A percentile compares a stretch with the other conserved stretches of the same genome.
Conservation (phyloP, 2,329 filamentous ascomycete genomes). For the Epichloe hybrida region DNA sequence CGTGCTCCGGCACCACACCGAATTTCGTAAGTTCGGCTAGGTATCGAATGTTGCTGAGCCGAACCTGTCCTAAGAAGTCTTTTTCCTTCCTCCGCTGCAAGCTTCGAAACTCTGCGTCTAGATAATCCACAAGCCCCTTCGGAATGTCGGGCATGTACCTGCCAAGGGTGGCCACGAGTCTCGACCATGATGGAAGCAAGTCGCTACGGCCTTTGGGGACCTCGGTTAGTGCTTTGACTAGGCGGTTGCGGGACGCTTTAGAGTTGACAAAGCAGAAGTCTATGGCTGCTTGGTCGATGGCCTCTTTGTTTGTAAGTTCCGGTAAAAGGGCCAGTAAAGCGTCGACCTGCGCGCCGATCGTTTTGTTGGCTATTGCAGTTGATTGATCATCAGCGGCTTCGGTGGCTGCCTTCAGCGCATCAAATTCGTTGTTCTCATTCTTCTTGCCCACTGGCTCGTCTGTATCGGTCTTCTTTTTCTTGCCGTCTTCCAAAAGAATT, state of each 20-base stretch:
- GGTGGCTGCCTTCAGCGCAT: conserved; percentile 36
- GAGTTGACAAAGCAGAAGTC: conserved; percentile 98
- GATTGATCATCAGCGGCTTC: conserved; percentile 66
- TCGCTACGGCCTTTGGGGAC: conserved; percentile 90
- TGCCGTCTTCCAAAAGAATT: conserved; percentile 83
- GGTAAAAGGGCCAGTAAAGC: conserved; percentile 77
- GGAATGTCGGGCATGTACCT: conserved; percentile 92
- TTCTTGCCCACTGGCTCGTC: conserved; percentile 79
- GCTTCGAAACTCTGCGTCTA: conserved; percentile 94
- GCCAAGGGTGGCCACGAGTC: conserved; percentile 81
- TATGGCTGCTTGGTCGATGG: conserved; percentile 81
- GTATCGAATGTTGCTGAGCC: conserved; percentile 92
- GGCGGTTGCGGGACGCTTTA: conserved; percentile 87
- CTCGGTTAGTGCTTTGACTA: conserved; percentile 86
- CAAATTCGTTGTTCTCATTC: conserved; percentile 36
- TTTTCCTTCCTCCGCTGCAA: conserved; percentile 94
- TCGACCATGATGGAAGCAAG: conserved; percentile 80
- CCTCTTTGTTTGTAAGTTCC: conserved; percentile 81
- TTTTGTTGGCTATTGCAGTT: conserved; percentile 93
- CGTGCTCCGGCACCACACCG: conserved; percentile 92
- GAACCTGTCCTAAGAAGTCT: conserved; percentile 88
- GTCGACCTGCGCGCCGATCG: conserved; percentile 92
- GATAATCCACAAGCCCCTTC: conserved; percentile 77
- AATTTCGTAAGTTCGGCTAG: conserved; percentile 96
- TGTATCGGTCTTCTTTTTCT: conserved; percentile 77